Base-by-base conservation (phyloP, 1,284 basidiomycete species). In the Cutaneotrichosporon spelunceum region DNA sequence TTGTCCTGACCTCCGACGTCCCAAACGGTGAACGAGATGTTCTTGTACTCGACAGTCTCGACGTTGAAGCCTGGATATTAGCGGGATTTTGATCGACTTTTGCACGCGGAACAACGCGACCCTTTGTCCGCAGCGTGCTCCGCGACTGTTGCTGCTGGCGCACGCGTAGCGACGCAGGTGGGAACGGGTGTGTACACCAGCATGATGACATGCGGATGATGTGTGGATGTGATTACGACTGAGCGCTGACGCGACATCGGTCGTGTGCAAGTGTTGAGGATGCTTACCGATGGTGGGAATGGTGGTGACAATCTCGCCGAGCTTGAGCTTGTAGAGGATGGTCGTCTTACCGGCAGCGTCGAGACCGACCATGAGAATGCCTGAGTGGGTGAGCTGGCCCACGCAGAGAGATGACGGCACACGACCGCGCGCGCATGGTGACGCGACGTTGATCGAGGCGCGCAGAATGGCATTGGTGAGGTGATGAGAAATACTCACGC, bases 21-120 rank as follows among this genome's bases (percentile, higher is more conserved):
- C 96, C 96, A 99, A 26, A 99, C 96, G 73, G 96, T 99, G 84
- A 99, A 99, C 77, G 95, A 96, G 76, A 99, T 94, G 74, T 99
- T 99, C 85, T 98, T 98, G 83, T 99, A 99, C 68, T 94, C 96
- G 68, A 99, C 96, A 13, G 96, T 99, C 83, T 99, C 96, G 71
- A 99, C 96, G 78, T 99, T 98, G 86, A 97, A 97, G 23, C 93
- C 61, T 62, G 52, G 23, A 14, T 13, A 26, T 42, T 30, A 42
- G 27, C 48, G 26, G 48, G 48, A 1, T 3, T 9, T 11, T 11
- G n/a, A 27, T 29, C 5, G 49, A 26, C 30, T 26, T 23, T 21
- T 26, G 50, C 50, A 33, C 26, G 50, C 36, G 36, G 23, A 14
- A 50, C 16, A 39, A 19, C 36, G 36, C 36, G 36, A 19, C 36